A percentile compares a stretch with the other conserved stretches of the same genome.
Evolutionary conservation across 2,329 filamentous ascomycete species (phyloP).

Genomic region (Ophiocordyceps camponoti-floridani): DNA sequence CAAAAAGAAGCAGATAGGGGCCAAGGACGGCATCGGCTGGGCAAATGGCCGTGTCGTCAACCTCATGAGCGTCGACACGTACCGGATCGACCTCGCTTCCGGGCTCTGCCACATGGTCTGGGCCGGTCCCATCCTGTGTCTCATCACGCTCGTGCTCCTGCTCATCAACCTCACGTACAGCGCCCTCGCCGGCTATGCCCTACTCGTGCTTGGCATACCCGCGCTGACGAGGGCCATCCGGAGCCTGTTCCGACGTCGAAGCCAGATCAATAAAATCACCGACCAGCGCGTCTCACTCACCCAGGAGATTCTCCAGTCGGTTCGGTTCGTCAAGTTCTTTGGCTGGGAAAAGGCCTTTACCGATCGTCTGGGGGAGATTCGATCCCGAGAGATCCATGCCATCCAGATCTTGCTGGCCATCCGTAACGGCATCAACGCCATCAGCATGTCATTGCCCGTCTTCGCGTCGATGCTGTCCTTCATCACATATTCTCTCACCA

Average conservation of each 20-base stretch:
- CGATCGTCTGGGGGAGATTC: conserved; percentile 53
- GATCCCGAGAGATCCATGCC: conserved; percentile 59
- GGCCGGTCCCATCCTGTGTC: conserved; percentile 63
- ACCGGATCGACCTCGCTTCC: conserved; percentile 75
- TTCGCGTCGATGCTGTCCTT: conserved; percentile 94
- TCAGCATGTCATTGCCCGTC: conserved; percentile 73
- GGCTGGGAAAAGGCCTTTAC: conserved; percentile 88
- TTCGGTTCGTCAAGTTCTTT: conserved; percentile 92
- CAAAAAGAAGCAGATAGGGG: conserved; percentile 12
- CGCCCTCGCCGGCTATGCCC: conserved; percentile 69
- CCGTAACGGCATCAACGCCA: conserved; percentile 67
- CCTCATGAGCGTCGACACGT: conserved; percentile 88
- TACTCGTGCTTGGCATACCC: conserved; percentile 64
- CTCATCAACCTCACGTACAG: conserved; percentile 81
- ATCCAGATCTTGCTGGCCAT: conserved; percentile 73
- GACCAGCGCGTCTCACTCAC: conserved; percentile 83
- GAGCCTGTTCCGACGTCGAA: conserved; percentile 56
- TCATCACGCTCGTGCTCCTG: conserved; percentile 65
- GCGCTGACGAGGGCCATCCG: conserved; percentile 62
- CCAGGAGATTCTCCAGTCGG: conserved; percentile 79
- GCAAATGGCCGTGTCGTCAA: conserved; percentile 83
- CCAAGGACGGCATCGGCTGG: conserved; percentile 61
- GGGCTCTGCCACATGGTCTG: conserved; percentile 85
- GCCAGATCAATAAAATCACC: conserved; percentile 78
- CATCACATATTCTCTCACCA: conserved; percentile 56